Evolutionary conservation across 2,329 filamentous ascomycete species (phyloP).

Genomic region (Seiridium unicorne): DNA sequence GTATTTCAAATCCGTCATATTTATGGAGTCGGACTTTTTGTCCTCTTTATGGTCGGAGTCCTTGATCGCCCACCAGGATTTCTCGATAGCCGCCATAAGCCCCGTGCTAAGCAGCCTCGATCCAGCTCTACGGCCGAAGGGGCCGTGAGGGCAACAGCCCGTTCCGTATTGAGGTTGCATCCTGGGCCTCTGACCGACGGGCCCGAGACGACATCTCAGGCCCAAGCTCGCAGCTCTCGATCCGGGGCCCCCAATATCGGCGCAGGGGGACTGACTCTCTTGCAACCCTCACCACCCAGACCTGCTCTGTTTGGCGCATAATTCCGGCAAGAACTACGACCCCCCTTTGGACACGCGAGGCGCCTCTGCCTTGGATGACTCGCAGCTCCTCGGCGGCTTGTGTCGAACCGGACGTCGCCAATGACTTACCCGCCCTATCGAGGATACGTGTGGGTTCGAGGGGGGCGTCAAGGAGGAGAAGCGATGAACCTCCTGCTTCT

Average conservation of each 20-base stretch:
- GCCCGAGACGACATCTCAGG: neutral
- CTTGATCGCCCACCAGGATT: neutral
- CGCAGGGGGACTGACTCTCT: neutral
- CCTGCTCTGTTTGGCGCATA: constrained; percentile 2
- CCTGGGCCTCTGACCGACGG: neutral
- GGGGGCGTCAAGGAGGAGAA: too few relatives aligned
- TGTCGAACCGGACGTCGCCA: neutral
- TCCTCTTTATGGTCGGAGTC: too few relatives aligned
- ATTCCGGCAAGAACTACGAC: neutral
- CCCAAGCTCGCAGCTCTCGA: neutral
- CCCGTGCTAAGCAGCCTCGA: neutral
- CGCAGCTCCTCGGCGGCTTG: neutral
- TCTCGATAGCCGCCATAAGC: neutral
- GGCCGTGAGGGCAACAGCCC: neutral
- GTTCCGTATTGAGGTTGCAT: neutral
- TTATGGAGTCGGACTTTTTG: too few relatives aligned
- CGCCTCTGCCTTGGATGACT: neutral
- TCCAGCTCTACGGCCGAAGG: neutral
- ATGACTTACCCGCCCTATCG: neutral
- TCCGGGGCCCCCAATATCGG: neutral
- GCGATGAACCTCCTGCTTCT: too few relatives aligned
- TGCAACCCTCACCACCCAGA: neutral
- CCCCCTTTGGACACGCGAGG: neutral
- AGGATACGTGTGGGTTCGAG: too few relatives aligned
- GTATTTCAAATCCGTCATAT: too few relatives aligned